Percentiles rank a stretch among this genome's conserved stretches.
Evolutionary conservation across 805 yeast species (phyloP).

Genomic region (Candida hungchunana): DNA sequence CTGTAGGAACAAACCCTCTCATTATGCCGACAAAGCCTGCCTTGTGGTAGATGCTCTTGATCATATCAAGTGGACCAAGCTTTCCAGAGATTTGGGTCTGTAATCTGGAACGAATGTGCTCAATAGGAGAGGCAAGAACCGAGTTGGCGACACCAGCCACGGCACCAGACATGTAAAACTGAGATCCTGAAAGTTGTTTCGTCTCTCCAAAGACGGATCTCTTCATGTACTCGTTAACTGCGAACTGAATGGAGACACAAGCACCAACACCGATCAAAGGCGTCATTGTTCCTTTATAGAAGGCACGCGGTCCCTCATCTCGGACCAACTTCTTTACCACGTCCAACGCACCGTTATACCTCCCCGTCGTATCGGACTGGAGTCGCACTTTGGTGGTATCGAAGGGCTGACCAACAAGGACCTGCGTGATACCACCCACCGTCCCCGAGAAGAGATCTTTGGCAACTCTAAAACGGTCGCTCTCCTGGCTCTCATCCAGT

Average conservation of each 20-base stretch:
- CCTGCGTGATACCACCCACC: slow-evolving; percentile 94
- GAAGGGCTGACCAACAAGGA: slow-evolving; percentile 92
- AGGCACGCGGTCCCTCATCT: slow-evolving; percentile 82
- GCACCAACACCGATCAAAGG: slow-evolving; percentile 97
- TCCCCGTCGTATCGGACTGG: slow-evolving; percentile 68
- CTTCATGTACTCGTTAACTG: slow-evolving; percentile 93
- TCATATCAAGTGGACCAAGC: slow-evolving; percentile 70
- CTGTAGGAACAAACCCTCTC: slow-evolving; percentile 80
- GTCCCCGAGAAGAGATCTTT: slow-evolving; percentile 65
- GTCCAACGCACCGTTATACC: slow-evolving; percentile 68
- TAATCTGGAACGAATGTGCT: slow-evolving; percentile 88
- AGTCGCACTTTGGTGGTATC: slow-evolving; percentile 92
- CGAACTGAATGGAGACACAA: slow-evolving; percentile 94
- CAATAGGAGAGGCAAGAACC: slow-evolving; percentile 87
- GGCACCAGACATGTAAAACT: slow-evolving; percentile 79
- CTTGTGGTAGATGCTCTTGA: slow-evolving; percentile 48
- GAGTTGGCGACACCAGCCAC: slow-evolving; percentile 94
- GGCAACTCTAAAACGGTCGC: slow-evolving; percentile 20
- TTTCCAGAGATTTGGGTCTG: slow-evolving; percentile 79
- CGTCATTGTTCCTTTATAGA: slow-evolving; percentile 90
- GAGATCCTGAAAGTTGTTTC: slow-evolving; percentile 46
- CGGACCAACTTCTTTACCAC: slow-evolving; percentile 66
- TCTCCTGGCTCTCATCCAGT: slow-evolving; percentile 7
- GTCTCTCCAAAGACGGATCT: slow-evolving; percentile 50
- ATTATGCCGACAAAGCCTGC: slow-evolving; percentile 62